Percentiles rank a stretch among this genome's conserved stretches.
phyloP scores from a whole-genome alignment of 2,329 filamentous ascomycete genomes.

The Bipolaris victoriae region DNA sequence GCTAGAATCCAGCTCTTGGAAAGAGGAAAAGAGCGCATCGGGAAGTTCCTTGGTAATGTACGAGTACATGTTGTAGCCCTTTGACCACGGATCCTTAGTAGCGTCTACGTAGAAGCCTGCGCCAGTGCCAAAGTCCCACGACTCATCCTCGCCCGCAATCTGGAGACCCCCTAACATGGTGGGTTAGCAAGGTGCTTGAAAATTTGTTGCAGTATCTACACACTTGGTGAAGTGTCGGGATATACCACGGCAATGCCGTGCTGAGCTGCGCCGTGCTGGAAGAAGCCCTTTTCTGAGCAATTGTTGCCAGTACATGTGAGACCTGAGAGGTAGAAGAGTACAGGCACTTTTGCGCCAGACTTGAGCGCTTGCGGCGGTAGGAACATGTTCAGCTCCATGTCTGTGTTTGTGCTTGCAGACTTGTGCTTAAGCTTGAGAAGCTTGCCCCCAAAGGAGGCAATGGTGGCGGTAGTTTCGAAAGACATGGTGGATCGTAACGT shows the following conservation, averaged over 20 bases:
- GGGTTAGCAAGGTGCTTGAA: constrained; percentile 23
- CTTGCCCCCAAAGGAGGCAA: constrained; percentile 90
- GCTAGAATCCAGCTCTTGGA: constrained; percentile 70
- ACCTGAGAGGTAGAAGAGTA: constrained; percentile 92
- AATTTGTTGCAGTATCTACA: constrained; percentile 31
- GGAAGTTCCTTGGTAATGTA: constrained; percentile 94
- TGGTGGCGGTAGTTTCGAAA: constrained; percentile 87
- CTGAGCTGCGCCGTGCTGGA: constrained; percentile 80
- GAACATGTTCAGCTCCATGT: constrained; percentile 93
- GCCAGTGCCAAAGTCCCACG: constrained; percentile 88
- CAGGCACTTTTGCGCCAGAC: constrained; percentile 68
- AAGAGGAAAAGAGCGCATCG: constrained; percentile 71
- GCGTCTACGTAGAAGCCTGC: constrained; percentile 97
- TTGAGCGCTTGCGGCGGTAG: constrained; percentile 75
- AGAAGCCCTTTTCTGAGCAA: constrained; percentile 80
- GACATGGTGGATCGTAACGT: constrained; percentile 56
- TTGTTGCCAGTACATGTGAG: constrained; percentile 93
- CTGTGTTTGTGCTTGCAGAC: constrained; percentile 77
- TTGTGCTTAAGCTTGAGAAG: constrained; percentile 92
- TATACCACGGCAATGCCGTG: constrained; percentile 91
- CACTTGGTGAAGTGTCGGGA: constrained; percentile 92
- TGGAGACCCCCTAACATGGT: constrained; percentile 68
- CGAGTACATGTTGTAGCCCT: constrained; percentile 90
- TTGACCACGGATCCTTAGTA: constrained; percentile 72
- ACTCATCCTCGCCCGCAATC: constrained; percentile 82